Conservation (phyloP, 2,329 filamentous ascomycete genomes). For the Verticillium dahliae region DNA sequence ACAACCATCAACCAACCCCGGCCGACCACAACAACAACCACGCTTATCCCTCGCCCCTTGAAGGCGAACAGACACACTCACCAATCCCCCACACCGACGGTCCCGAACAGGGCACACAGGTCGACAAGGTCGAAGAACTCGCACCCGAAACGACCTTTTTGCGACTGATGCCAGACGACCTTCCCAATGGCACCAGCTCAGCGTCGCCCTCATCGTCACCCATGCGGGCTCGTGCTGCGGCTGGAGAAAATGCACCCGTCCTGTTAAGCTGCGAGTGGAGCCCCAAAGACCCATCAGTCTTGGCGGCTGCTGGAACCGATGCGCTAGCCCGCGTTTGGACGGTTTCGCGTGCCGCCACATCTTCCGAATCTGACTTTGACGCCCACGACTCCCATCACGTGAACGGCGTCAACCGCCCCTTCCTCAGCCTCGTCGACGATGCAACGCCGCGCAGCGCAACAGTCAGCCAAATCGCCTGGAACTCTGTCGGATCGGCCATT, state of each 20-base stretch:
- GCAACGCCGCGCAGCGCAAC: conserved; percentile 44
- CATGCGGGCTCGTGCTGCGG: conserved; percentile 11
- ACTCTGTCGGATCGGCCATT: conserved; percentile 46
- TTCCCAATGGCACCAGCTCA: conserved; percentile 23
- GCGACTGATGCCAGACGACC: conserved; percentile 40
- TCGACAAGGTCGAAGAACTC: conserved; percentile 58
- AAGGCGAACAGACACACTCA: conserved; percentile 48
- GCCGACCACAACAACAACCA: conserved; percentile 43
- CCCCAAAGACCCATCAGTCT: conserved; percentile 55
- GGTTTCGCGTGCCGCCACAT: conserved; percentile 45
- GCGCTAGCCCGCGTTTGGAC: conserved; percentile 65
- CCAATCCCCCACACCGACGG: conserved; percentile 52
- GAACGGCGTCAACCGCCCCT: conserved; percentile 32
- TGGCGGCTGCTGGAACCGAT: conserved; percentile 64
- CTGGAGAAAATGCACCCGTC: conserved; percentile 48
- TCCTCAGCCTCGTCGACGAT: conserved; percentile 44
- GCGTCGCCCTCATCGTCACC: conserved; percentile 28
- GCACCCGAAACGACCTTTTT: conserved; percentile 54
- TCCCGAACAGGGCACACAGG: conserved; percentile 57
- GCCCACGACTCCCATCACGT: conserved; percentile 29
- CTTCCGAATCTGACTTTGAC: conserved; percentile 6
- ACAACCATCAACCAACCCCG: conserved; percentile 21
- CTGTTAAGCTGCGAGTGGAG: conserved; percentile 65
- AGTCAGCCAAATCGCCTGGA: conserved; percentile 56
- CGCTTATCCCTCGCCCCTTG: conserved; percentile 59